A percentile compares a stretch with the other conserved stretches of the same genome.
Evolutionary conservation across 1,284 basidiomycete genomes (phyloP).

Genomic region (Moesziomyces antarcticus): DNA sequence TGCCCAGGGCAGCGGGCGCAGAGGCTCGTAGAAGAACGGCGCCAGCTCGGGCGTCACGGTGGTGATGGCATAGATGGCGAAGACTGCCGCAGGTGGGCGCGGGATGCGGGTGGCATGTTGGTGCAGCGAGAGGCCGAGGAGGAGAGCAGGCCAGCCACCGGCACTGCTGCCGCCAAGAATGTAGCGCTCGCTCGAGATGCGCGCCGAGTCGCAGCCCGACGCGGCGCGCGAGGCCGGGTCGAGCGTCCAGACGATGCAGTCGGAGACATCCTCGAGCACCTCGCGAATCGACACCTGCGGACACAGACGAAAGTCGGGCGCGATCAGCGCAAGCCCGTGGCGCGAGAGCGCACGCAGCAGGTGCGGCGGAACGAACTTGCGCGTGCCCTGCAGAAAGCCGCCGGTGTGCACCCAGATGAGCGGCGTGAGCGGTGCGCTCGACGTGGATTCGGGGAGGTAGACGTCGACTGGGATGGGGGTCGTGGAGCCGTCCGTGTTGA

Average conservation of each 20-base stretch:
- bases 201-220: constrained; percentile 27
- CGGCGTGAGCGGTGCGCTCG: constrained; percentile 24
- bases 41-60: constrained; percentile 31
- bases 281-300: constrained; percentile 47
- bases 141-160: constrained; percentile 51
- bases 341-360: constrained; percentile 40
- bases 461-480: constrained; percentile 50
- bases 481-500: constrained; percentile 36
- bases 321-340: constrained; percentile 40
- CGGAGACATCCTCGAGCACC: constrained; percentile 49
- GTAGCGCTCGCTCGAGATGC: constrained; percentile 29
- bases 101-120: constrained; percentile 23
- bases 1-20: constrained; percentile 49
- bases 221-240: constrained; percentile 15
- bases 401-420: constrained; percentile 56
- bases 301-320: constrained; percentile 55
- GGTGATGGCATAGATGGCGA: constrained; percentile 55
- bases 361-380: constrained; percentile 53
- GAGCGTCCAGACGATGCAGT: constrained; percentile 42
- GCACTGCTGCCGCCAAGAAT: constrained; percentile 51
- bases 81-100: constrained; percentile 32
- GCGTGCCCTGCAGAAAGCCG: constrained; percentile 53
- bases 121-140: constrained; percentile 45
- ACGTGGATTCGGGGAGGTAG: constrained; percentile 36
- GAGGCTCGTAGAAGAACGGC: constrained; percentile 46